phyloP scores from a whole-genome alignment of 345 rosid genomes.

The Gossypium rotundifolium region DNA sequence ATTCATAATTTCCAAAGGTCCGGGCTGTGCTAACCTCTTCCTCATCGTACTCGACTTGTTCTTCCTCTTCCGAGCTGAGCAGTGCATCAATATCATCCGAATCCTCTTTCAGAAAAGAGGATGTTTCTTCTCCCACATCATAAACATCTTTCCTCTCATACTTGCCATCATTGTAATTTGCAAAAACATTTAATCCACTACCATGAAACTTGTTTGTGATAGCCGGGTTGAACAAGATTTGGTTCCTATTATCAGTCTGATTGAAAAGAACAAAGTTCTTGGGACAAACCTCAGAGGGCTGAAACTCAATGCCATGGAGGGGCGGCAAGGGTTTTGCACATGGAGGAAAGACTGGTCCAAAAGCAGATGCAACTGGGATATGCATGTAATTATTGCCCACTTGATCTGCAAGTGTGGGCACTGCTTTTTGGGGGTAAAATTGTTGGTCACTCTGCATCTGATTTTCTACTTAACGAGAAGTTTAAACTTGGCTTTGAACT shows the following conservation, averaged over 20 bases:
- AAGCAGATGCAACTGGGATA: constrained; percentile 42
- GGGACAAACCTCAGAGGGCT: constrained; percentile 63
- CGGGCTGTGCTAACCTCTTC: constrained; percentile 75
- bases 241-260: constrained; percentile 59
- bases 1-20: constrained; percentile 37
- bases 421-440: constrained; percentile 23
- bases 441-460: constrained; percentile 51
- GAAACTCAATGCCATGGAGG: constrained; percentile 57
- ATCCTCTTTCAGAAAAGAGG: constrained; percentile 58
- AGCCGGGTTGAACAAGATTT: constrained; percentile 73
- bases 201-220: constrained; percentile 47
- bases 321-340: constrained; percentile 40
- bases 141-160: constrained; percentile 27
- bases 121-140: constrained; percentile 34
- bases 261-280: constrained; percentile 59
- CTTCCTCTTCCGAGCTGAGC: constrained; percentile 61
- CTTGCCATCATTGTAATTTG: constrained; percentile 35
- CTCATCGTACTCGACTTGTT: constrained; percentile 42
- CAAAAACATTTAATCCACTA: constrained; percentile 35
- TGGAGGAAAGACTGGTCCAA: constrained; percentile 45
- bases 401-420: constrained; percentile 38
- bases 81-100: constrained; percentile 82
- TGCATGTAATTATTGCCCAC: constrained; percentile 37
- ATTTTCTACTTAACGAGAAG: constrained; percentile 18
- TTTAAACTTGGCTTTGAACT: constrained; percentile 17